Conservation (phyloP, 1,284 basidiomycete species). For the Salmacisia buchloeana region DNA sequence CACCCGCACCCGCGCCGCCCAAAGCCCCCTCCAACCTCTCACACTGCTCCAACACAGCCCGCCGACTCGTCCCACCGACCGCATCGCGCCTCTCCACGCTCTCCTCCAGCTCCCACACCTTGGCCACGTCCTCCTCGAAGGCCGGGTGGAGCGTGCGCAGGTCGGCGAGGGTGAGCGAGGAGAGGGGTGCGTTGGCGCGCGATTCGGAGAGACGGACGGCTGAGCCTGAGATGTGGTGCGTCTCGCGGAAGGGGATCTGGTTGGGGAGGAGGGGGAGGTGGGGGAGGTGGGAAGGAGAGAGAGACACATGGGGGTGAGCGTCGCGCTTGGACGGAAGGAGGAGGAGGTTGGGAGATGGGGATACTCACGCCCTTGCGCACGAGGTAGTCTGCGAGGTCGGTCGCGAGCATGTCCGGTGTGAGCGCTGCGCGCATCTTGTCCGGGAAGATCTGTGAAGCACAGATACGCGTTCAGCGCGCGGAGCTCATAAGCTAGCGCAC, state of each 20-base stretch:
- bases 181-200: slow-evolving; percentile 66
- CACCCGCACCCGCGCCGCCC: too few relatives aligned
- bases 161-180: slow-evolving; percentile 73
- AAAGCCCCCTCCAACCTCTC: slow-evolving; percentile 35
- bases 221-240: slow-evolving; percentile 93
- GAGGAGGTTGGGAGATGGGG: slow-evolving; percentile 9
- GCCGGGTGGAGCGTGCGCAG: slow-evolving; percentile 69
- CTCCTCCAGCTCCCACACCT: slow-evolving; percentile 47
- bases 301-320: too few relatives aligned
- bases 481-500: neutral
- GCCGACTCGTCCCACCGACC: slow-evolving; percentile 81
- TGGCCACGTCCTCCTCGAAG: slow-evolving; percentile 72
- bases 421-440: slow-evolving; percentile 83
- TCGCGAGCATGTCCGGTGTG: slow-evolving; percentile 95
- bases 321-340: neutral
- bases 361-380: slow-evolving; percentile 86
- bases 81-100: slow-evolving; percentile 90
- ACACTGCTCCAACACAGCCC: slow-evolving; percentile 74
- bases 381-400: slow-evolving; percentile 93
- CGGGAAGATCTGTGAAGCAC: slow-evolving; percentile 65
- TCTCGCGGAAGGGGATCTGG: slow-evolving; percentile 86
- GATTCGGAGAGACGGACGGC: slow-evolving; percentile 90
- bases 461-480: neutral
- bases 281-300: neutral
- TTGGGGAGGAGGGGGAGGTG: neutral